Base-by-base conservation (phyloP, 2,329 filamentous ascomycete genomes). In the Atkinsonella texensis region DNA sequence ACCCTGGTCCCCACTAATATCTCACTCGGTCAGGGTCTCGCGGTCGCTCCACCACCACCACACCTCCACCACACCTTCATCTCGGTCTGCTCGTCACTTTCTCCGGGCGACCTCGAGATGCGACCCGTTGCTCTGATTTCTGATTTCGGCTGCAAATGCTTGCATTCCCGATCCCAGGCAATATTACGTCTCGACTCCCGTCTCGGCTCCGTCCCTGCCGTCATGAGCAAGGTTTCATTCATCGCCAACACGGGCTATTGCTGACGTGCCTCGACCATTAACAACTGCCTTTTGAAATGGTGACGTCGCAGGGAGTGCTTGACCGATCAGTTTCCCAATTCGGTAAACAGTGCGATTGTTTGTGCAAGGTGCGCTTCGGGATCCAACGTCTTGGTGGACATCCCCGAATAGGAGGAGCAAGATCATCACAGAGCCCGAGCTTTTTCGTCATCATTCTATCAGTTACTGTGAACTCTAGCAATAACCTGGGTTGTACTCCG, bases 281-380 rank as follows among this genome's bases (percentile, higher is more conserved):
- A 23, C 7, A 28, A 8, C 28, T 28, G 7, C 28, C 28, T 8
- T 8, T 28, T 1, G 5, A 28, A 28, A 28, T 3, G 28, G 28
- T 28, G 4, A 28, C 28, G 28, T 28, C 28, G 28, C 28, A 7
- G 2, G 4, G 18, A 38, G 10, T 18, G 38, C 49, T 46, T 35
- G 15, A 23, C 15, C 39, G 9, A 35, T 20, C n/a, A 35, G 10
- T 12, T 33, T 50, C 52, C 48, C 48, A 50, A 53, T 45, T 18
- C 17, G 48, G 48, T 48, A 51, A 51, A 41, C 45, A 50, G 52
- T 53, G 52, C 52, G 52, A 51, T 53, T 48, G 39, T 50, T 48
- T 35, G 7, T 28, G 13, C n/a, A 45, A 46, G 17, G 13, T 31
- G 47, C 47, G 10, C 17, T 49, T 33, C 38, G 47, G 47, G 39